Percentiles rank a stretch among this genome's conserved stretches.
phyloP scores from a whole-genome alignment of 352 stramenopile species.

The Vaucheria bursata region DNA sequence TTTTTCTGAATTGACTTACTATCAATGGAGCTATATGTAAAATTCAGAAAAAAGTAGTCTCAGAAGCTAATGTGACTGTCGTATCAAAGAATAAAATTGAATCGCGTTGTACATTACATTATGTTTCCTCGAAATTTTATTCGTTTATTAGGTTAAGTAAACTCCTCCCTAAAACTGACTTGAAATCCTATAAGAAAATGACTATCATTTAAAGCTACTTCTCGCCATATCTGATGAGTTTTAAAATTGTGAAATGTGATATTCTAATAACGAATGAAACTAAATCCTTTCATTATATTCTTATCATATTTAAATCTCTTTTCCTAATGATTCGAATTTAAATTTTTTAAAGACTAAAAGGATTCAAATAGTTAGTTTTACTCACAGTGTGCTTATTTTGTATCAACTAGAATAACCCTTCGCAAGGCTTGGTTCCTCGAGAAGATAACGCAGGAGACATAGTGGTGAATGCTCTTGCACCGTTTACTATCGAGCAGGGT shows the following conservation, averaged over 20 bases:
- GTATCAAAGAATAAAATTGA: no score
- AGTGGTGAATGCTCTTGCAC: slow-evolving; percentile 67
- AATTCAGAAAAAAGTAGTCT: no score
- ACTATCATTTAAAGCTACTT: no score
- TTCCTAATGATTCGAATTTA: not conserved
- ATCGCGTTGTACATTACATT: no score
- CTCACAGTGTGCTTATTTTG: slow-evolving; percentile 7
- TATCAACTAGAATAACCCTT: slow-evolving; percentile 11
- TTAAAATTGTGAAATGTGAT: slow-evolving; percentile 7
- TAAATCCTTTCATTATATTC: not conserved
- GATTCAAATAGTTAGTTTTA: slow-evolving; percentile 11
- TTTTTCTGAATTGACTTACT: no score
- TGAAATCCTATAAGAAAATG: no score
- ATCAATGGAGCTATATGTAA: no score
- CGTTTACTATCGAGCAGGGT: slow-evolving; percentile 62
- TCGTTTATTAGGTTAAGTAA: no score
- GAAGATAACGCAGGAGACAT: slow-evolving; percentile 77
- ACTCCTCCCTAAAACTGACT: no score
- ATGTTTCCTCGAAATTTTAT: no score
- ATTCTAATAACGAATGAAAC: not conserved
- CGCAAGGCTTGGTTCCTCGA: slow-evolving; percentile 58
- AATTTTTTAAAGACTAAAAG: not conserved
- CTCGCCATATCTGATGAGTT: not conserved
- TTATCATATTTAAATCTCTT: not conserved
- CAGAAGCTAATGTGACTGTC: no score